phyloP scores from a whole-genome alignment of 495 filamentous ascomycete species.

The Xanthoparmelia taractica region DNA sequence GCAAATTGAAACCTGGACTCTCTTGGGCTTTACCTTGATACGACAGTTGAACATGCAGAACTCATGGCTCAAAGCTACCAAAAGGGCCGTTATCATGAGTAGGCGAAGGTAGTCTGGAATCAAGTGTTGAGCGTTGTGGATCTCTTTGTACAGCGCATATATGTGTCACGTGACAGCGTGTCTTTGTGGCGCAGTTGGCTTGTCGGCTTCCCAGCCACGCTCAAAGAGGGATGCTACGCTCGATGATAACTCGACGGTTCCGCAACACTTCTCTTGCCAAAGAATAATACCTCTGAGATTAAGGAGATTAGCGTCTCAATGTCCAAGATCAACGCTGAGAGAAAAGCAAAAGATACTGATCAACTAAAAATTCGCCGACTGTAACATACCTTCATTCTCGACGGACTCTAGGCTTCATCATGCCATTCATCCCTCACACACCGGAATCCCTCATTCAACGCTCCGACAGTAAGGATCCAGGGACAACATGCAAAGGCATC shows the following conservation, averaged over 20 bases:
- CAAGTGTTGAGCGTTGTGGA: background rate
- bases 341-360: too few species aligned
- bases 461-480: constrained; percentile 74
- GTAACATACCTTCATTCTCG: too few species aligned
- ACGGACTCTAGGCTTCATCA: constrained; percentile 33
- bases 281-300: background rate
- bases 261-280: background rate
- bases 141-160: background rate
- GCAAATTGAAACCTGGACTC: too few species aligned
- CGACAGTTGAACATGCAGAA: too few species aligned
- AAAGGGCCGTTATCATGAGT: too few species aligned
- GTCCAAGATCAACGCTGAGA: background rate
- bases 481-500: constrained; percentile 80
- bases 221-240: too few species aligned
- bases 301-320: background rate
- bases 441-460: constrained; percentile 73
- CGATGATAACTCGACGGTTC: background rate
- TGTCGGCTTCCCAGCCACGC: constrained; percentile 1
- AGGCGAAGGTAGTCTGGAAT: too few species aligned
- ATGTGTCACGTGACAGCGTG: background rate
- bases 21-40: too few species aligned
- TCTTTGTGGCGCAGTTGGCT: background rate
- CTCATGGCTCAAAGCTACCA: too few species aligned
- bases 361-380: too few species aligned
- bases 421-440: constrained; percentile 74